Conservation (phyloP, 345 rosid genomes). For the Ceriops zippeliana region DNA sequence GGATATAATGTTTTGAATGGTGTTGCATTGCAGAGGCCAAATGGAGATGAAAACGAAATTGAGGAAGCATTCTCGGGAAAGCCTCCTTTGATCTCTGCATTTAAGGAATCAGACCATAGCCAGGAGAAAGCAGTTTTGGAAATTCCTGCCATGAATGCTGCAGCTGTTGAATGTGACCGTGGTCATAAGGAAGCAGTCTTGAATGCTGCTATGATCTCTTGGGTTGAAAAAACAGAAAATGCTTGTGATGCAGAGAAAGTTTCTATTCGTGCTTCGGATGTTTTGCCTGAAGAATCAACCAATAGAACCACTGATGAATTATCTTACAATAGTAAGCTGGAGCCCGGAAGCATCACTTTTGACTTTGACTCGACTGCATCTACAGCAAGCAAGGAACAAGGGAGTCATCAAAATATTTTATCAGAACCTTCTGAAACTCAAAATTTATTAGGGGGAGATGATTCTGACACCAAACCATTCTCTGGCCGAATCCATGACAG, state of each 20-base stretch:
- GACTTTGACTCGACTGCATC: constrained; percentile 26
- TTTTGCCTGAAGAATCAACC: neutral
- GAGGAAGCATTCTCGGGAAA: constrained; percentile 12
- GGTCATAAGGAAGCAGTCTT: neutral
- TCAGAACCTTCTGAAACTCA: constrained; percentile 13
- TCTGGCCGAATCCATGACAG: constrained; percentile 28
- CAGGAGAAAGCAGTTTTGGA: neutral
- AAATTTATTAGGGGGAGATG: constrained; percentile 22
- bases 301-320: constrained; percentile 12
- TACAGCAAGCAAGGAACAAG: constrained; percentile 12
- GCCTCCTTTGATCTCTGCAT: constrained; percentile 11
- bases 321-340: constrained; percentile 20
- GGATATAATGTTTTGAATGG: constrained; percentile 14
- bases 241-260: constrained; percentile 8
- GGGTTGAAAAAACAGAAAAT: constrained; percentile 12
- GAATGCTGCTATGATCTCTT: neutral
- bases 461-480: constrained; percentile 19
- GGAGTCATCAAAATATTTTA: constrained; percentile 19
- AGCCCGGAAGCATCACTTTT: constrained; percentile 33
- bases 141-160: neutral
- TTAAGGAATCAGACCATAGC: constrained; percentile 11
- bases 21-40: constrained; percentile 28
- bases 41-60: constrained; percentile 16
- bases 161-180: constrained; percentile 2
- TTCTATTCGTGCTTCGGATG: constrained; percentile 3